Conservation (phyloP, 1,284 basidiomycete species). For the Microbotryum silenes-acaulis region DNA sequence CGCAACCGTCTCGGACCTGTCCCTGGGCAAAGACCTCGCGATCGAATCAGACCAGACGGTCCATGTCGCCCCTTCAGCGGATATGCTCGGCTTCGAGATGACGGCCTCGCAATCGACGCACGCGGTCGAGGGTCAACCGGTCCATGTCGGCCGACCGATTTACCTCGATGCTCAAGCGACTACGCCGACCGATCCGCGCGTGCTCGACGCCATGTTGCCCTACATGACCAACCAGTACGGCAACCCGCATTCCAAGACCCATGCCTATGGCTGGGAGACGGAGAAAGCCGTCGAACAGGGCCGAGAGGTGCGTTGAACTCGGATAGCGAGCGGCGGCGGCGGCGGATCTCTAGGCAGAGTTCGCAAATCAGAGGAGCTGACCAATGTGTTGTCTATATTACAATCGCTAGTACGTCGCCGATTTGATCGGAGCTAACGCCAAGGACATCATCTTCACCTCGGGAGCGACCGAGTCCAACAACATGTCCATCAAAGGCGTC, state of each 20-base stretch:
- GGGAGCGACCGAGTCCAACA: conserved; percentile 96
- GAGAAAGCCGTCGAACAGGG: conserved; percentile 89
- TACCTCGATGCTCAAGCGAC: conserved; percentile 95
- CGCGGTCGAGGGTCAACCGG: neutral
- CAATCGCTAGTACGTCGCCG: conserved; percentile 63
- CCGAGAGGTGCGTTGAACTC: conserved; percentile 54
- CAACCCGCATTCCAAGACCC: conserved; percentile 95
- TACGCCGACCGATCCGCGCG: conserved; percentile 93
- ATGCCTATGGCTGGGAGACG: conserved; percentile 99
- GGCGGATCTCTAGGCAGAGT: neutral
- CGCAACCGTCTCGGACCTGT: conserved; percentile 21
- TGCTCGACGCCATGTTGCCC: conserved; percentile 94
- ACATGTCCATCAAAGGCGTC: conserved; percentile 96
- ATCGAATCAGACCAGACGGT: conserved; percentile 10
- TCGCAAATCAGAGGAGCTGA: neutral
- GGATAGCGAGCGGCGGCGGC: neutral
- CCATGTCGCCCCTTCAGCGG: conserved; percentile 13
- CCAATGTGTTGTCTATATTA: neutral
- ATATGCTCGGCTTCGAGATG: conserved; percentile 30
- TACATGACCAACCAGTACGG: conserved; percentile 94
- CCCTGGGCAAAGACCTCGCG: conserved; percentile 11
- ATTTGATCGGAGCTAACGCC: conserved; percentile 82
- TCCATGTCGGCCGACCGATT: conserved; percentile 56
- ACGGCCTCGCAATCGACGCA: conserved; percentile 2
- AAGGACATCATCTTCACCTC: conserved; percentile 98